Percentiles rank a stretch among this genome's conserved stretches.
These are phyloP conservation scores for Knufia petricola DNA, from an alignment of 2,329 filamentous ascomycete species.

Conservation along the genomic window DNA sequence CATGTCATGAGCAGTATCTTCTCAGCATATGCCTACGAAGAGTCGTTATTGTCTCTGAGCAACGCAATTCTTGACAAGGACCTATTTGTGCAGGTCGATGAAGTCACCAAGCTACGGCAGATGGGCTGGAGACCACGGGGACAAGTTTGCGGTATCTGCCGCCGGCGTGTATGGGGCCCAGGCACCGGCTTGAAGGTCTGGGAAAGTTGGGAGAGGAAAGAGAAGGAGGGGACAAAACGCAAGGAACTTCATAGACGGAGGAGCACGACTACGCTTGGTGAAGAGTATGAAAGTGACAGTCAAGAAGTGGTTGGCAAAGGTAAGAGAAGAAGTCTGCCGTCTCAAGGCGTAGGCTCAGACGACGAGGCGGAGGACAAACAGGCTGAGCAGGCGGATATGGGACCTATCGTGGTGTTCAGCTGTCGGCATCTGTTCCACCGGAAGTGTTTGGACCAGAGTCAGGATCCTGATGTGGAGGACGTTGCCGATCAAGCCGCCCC, in stretches of 20 bases:
- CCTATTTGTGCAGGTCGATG: conserved; percentile 71
- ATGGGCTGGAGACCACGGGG: conserved; percentile 81
- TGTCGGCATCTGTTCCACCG: conserved; percentile 34
- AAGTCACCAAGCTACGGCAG: conserved; percentile 64
- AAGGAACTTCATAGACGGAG: not conserved
- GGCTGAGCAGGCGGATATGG: conserved; percentile 5
- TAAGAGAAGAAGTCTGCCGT: conserved; percentile 32
- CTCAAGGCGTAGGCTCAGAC: not conserved
- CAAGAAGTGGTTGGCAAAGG: conserved; percentile 28
- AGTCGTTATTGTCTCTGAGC: conserved; percentile 74
- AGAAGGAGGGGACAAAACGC: conserved; percentile 6
- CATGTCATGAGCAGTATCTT: conserved; percentile 82
- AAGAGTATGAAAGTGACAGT: not conserved
- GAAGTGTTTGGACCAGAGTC: conserved; percentile 31
- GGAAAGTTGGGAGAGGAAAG: conserved; percentile 61
- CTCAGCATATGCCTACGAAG: conserved; percentile 89
- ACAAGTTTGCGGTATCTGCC: conserved; percentile 80
- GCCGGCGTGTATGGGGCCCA: conserved; percentile 75
- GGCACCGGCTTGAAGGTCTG: conserved; percentile 69
- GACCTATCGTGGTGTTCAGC: conserved; percentile 35
- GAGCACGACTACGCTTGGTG: conserved; percentile 11
- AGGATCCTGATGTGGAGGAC: conserved; percentile 5
- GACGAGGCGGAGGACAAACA: conserved; percentile 1
- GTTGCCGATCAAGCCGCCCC: not conserved
- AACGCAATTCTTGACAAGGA: conserved; percentile 82